A percentile compares a stretch with the other conserved stretches of the same genome.
Evolutionary conservation across 768 basidiomycete species (phyloP).

Genomic region (Tricholoma furcatifolium): DNA sequence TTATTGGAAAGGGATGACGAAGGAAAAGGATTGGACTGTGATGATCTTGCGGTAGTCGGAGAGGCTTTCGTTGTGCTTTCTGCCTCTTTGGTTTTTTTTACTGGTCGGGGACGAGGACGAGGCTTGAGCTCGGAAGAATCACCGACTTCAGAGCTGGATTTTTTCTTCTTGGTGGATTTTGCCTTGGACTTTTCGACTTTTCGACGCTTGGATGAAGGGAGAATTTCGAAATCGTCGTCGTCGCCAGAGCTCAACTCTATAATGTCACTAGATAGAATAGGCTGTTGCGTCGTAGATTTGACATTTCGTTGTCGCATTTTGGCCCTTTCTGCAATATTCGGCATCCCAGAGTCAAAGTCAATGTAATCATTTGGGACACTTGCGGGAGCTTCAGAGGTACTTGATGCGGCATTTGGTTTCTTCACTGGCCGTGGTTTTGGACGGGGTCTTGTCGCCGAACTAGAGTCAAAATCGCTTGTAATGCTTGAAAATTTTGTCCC

Average conservation of each 20-base stretch:
- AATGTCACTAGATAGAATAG: slow-evolving; percentile 25
- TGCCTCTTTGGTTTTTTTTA: slow-evolving; percentile 2
- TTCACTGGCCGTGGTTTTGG: slow-evolving; percentile 31
- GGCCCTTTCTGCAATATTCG: slow-evolving; percentile 56
- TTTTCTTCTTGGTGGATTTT: slow-evolving; percentile 18
- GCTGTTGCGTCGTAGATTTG: slow-evolving; percentile 14
- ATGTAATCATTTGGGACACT: slow-evolving; percentile 7
- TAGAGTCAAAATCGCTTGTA: background rate
- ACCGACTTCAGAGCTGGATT: slow-evolving; percentile 17
- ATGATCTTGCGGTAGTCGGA: slow-evolving; percentile 3
- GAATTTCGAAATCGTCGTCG: slow-evolving; percentile 28
- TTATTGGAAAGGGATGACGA: slow-evolving; percentile 18
- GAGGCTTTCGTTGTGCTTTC: background rate
- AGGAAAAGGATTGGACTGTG: slow-evolving; percentile 11
- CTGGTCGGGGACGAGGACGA: slow-evolving; percentile 10
- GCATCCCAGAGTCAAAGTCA: slow-evolving; percentile 17
- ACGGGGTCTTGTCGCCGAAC: slow-evolving; percentile 21
- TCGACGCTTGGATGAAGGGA: slow-evolving; percentile 25
- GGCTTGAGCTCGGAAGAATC: slow-evolving; percentile 3
- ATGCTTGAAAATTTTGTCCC: slow-evolving; percentile 1
- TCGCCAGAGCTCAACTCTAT: slow-evolving; percentile 47
- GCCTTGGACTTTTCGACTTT: slow-evolving; percentile 21
- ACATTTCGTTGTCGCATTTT: slow-evolving; percentile 49
- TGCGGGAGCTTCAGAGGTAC: background rate
- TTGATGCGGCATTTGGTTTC: slow-evolving; percentile 8